Percentiles rank a stretch among this genome's conserved stretches.
Evolutionary conservation across 1,284 basidiomycete species (phyloP).

Genomic region (Marasmius sp.): DNA sequence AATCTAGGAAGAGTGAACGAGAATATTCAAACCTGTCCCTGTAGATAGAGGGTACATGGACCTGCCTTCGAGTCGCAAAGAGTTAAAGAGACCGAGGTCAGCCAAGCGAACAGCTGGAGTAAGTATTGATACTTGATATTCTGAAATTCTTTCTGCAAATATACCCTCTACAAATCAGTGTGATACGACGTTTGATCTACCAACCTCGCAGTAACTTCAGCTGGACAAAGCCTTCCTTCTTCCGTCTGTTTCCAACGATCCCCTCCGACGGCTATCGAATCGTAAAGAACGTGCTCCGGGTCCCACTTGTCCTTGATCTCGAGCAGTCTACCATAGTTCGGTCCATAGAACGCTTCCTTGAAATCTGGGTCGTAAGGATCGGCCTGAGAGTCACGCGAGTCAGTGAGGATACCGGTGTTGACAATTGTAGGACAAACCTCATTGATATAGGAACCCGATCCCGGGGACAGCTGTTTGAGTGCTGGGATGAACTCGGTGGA

Average conservation of each 20-base stretch:
- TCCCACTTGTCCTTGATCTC: conserved; percentile 22
- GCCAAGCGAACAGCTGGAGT: too few relatives aligned
- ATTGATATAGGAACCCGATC: conserved; percentile 17
- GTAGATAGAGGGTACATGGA: too few relatives aligned
- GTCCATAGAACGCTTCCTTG: conserved; percentile 21
- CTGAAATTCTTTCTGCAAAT: too few relatives aligned
- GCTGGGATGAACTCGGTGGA: conserved; percentile 8
- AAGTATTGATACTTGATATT: too few relatives aligned
- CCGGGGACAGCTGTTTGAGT: conserved; percentile 11
- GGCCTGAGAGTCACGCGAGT: conserved; percentile 9
- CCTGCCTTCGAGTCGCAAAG: too few relatives aligned
- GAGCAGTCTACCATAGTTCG: conserved; percentile 19
- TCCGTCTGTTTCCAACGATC: conserved; percentile 19
- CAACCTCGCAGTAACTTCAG: neutral
- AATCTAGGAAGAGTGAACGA: too few relatives aligned
- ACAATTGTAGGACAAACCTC: conserved; percentile 8
- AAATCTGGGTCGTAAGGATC: conserved; percentile 19
- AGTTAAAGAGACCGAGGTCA: too few relatives aligned
- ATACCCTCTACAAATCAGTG: too few relatives aligned
- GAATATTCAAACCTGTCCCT: too few relatives aligned
- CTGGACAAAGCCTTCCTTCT: conserved; percentile 18
- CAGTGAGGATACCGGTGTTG: neutral
- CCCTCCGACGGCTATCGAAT: conserved; percentile 20
- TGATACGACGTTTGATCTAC: too few relatives aligned
- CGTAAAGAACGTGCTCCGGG: conserved; percentile 22